Conservation (phyloP, 2,329 filamentous ascomycete genomes). For the Fusarium annulatum region DNA sequence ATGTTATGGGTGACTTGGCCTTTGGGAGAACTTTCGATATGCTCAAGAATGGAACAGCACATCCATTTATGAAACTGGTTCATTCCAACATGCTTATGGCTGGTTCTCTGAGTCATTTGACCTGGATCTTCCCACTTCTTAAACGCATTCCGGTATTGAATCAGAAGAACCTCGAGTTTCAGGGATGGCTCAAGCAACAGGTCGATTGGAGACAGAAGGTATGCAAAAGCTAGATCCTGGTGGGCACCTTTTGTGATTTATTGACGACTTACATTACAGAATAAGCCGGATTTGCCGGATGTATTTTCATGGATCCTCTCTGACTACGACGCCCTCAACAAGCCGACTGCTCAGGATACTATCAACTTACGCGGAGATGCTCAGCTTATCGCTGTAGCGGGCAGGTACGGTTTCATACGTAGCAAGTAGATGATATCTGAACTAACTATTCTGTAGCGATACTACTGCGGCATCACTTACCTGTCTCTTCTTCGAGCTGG, state of each 20-base stretch:
- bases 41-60: neutral
- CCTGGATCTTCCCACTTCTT: neutral
- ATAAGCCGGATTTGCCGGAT: neutral
- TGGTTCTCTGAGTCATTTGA: neutral
- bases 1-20: neutral
- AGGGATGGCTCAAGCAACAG: neutral
- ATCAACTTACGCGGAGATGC: neutral
- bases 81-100: neutral
- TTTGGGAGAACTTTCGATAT: neutral
- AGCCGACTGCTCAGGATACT: neutral
- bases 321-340: neutral
- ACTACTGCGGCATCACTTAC: neutral
- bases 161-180: neutral
- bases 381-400: neutral
- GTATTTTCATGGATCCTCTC: neutral
- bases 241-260: fast-evolving
- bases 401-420: neutral
- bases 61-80: neutral
- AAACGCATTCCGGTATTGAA: neutral
- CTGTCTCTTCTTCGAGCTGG: neutral
- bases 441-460: neutral
- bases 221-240: fast-evolving
- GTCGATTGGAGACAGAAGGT: neutral
- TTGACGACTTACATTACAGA: neutral
- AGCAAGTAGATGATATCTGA: neutral